Conservation (phyloP, 805 yeast species). For the Candida odintsovae region DNA sequence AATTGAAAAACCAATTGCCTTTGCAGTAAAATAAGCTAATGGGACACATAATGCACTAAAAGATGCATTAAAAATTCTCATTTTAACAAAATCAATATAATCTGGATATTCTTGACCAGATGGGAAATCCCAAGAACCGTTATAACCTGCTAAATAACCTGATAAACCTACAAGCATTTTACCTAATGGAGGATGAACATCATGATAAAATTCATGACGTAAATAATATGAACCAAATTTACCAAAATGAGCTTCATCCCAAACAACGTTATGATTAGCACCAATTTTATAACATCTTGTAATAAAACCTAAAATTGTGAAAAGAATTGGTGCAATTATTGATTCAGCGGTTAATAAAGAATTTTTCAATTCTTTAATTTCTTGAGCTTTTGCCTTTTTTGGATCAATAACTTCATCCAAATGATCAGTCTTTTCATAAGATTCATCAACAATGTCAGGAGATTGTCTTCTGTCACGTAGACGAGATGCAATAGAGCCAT, state of each 20-base stretch:
- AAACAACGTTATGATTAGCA: constrained; percentile 70
- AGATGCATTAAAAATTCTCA: constrained; percentile 84
- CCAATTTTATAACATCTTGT: constrained; percentile 75
- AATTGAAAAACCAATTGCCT: constrained; percentile 65
- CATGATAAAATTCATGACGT: constrained; percentile 86
- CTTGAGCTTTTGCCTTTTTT: constrained; percentile 11
- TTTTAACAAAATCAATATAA: constrained; percentile 68
- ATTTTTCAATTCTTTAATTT: constrained; percentile 14
- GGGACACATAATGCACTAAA: constrained; percentile 86
- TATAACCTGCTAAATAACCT: constrained; percentile 80
- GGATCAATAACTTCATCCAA: constrained; percentile 10
- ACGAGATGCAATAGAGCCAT: constrained; percentile 13
- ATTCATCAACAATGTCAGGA: neutral
- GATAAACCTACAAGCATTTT: constrained; percentile 87
- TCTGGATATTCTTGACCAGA: constrained; percentile 77
- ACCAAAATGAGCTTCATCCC: constrained; percentile 99
- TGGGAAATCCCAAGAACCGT: constrained; percentile 86
- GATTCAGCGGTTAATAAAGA: constrained; percentile 19
- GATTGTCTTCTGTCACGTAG: constrained; percentile 15
- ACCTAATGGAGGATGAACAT: constrained; percentile 96
- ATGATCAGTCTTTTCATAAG: neutral
- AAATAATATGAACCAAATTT: constrained; percentile 91
- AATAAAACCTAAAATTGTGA: constrained; percentile 65
- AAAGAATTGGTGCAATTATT: constrained; percentile 50
- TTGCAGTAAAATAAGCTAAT: constrained; percentile 75